phyloP scores from a whole-genome alignment of 805 yeast genomes.

The Wickerhamomyces kurtzmanii region DNA sequence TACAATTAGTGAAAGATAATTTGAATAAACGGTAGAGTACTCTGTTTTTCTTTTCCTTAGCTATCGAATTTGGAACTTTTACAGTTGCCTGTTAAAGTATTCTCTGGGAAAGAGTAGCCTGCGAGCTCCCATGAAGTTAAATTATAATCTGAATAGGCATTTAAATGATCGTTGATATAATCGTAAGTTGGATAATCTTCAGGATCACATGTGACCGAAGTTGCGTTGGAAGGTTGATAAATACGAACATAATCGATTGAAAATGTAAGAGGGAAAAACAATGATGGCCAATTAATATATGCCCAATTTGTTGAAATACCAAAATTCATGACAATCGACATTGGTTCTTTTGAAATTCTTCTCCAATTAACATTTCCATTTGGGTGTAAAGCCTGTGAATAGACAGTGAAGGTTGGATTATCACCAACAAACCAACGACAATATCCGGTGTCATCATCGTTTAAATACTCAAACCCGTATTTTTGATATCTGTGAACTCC shows the following conservation, averaged over 20 bases:
- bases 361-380: conserved; percentile 88
- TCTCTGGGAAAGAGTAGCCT: conserved; percentile 64
- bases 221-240: conserved; percentile 70
- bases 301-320: conserved; percentile 93
- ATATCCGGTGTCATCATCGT: conserved; percentile 65
- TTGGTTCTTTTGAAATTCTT: conserved; percentile 79
- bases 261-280: conserved; percentile 71
- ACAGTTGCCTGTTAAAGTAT: conserved; percentile 45
- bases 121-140: conserved; percentile 66
- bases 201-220: conserved; percentile 78
- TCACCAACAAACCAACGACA: conserved; percentile 83
- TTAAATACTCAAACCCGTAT: conserved; percentile 69
- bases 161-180: conserved; percentile 62
- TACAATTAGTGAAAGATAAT: too few species aligned
- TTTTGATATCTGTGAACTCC: conserved; percentile 50
- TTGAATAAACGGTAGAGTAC: too few species aligned
- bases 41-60: too few species aligned
- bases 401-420: conserved; percentile 63
- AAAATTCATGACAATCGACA: conserved; percentile 79
- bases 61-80: conserved; percentile 21
- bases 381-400: conserved; percentile 72
- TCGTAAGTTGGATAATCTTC: conserved; percentile 73
- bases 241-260: conserved; percentile 78
- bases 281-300: conserved; percentile 80
- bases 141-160: conserved; percentile 63